Base-by-base conservation (phyloP, 352 stramenopile species). In the Lagenidium sp. region DNA sequence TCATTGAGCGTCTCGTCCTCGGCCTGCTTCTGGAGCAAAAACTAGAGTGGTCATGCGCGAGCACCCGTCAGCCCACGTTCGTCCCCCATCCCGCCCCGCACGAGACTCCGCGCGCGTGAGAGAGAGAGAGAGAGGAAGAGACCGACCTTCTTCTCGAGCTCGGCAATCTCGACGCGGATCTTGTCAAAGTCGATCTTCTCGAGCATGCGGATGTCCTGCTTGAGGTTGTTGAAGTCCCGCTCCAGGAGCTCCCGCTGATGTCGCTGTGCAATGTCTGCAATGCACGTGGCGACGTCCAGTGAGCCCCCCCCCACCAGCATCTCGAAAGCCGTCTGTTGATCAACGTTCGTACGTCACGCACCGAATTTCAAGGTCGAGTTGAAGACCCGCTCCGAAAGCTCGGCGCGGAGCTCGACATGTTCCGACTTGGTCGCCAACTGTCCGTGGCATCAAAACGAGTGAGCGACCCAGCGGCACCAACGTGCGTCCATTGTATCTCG, bases 101-200 rank as follows among this genome's bases (percentile, higher is more conserved):
- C n/a, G n/a, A n/a, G n/a, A n/a, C n/a, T n/a, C n/a, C n/a, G n/a
- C n/a, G n/a, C n/a, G n/a, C n/a, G n/a, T n/a, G n/a, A n/a, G n/a
- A n/a, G n/a, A n/a, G n/a, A n/a, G n/a, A n/a, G n/a, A n/a, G n/a
- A n/a, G n/a, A n/a, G n/a, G n/a, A n/a, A n/a, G n/a, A n/a, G n/a
- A n/a, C n/a, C 15, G 8, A 32, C 28, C 28, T 94, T 90, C 34
- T 90, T 90, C 48, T 94, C 81, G 6, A 94, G 73, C 60, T 91
- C 78, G 2, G 72, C 68, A 32, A 94, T 87, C 50, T 94, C 81
- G 53, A 89, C 78, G 45, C 78, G 81, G 46, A 94, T 84, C 50
- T 91, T 89, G 58, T 94, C 81, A 43, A 94, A 91, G 47, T 94
- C 81, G 52, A 91, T 86, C 53, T 94, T 91, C 57, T 94, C 81